Percentiles rank a stretch among this genome's conserved stretches.
Evolutionary conservation across 345 rosid genomes (phyloP).

Genomic region (Sonneratia caseolaris): DNA sequence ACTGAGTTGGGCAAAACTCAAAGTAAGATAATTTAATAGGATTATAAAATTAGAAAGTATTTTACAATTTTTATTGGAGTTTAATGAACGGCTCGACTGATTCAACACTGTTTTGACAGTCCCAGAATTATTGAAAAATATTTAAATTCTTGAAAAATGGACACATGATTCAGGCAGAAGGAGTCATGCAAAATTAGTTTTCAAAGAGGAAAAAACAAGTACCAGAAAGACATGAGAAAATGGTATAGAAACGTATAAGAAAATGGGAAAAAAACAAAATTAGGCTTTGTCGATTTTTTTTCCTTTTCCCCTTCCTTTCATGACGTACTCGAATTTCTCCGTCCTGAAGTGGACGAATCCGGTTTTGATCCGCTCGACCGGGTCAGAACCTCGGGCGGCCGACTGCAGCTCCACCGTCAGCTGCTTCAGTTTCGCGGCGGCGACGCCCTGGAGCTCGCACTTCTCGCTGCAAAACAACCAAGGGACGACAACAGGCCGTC

Average conservation of each 20-base stretch:
- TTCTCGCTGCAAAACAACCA: constrained; percentile 38
- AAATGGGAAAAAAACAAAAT: background rate
- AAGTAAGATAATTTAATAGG: too few species aligned
- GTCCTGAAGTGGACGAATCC: constrained; percentile 74
- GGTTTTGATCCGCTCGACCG: constrained; percentile 46
- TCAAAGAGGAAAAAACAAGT: too few species aligned
- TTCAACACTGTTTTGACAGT: background rate
- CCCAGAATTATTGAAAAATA: too few species aligned
- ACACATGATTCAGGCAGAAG: too few species aligned
- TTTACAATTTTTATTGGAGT: too few species aligned
- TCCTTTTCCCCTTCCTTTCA: too few species aligned
- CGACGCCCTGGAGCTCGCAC: constrained; percentile 51
- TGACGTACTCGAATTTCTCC: constrained; percentile 65
- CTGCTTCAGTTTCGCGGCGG: constrained; percentile 74
- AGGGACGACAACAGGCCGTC: constrained; percentile 5
- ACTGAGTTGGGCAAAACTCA: too few species aligned
- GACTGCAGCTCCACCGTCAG: constrained; percentile 65
- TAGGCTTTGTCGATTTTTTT: background rate
- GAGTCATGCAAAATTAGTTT: too few species aligned
- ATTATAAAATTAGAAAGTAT: too few species aligned
- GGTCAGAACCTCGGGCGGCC: constrained; percentile 32
- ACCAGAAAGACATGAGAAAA: too few species aligned
- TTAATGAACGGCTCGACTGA: background rate
- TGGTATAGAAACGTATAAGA: background rate
- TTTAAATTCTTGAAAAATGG: too few species aligned